A percentile compares a stretch with the other conserved stretches of the same genome.
These are phyloP conservation scores for Chaetomium sp. DNA, from an alignment of 2,329 filamentous ascomycete genomes.

Conservation along the genomic window DNA sequence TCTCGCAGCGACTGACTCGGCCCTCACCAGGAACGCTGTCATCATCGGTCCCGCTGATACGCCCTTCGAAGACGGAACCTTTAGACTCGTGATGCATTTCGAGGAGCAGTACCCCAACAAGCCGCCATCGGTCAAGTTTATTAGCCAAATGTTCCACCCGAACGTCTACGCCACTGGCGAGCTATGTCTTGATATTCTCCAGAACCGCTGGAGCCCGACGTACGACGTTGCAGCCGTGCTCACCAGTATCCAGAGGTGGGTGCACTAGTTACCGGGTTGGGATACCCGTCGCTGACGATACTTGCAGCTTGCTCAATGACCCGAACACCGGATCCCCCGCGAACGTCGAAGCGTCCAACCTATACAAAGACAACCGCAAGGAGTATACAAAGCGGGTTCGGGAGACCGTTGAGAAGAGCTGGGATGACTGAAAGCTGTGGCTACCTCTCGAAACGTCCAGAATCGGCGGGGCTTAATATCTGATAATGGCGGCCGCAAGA, in stretches of 20 bases:
- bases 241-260: conserved; percentile 93
- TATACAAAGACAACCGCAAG: conserved; percentile 97
- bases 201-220: conserved; percentile 97
- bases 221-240: conserved; percentile 97
- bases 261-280: background rate
- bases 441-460: background rate
- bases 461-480: conserved; percentile 15
- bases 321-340: conserved; percentile 98
- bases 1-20: conserved; percentile 18
- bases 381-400: conserved; percentile 95
- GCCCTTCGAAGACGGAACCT: conserved; percentile 97
- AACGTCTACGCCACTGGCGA: conserved; percentile 98
- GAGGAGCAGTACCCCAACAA: conserved; percentile 99
- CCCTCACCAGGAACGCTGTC: conserved; percentile 81
- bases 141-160: conserved; percentile 98
- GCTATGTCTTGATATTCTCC: conserved; percentile 92
- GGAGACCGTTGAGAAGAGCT: conserved; percentile 98
- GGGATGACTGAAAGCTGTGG: conserved; percentile 71
- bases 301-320: conserved; percentile 82
- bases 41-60: conserved; percentile 97
- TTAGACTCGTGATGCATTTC: conserved; percentile 97
- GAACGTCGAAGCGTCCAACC: conserved; percentile 95
- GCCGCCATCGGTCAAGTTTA: conserved; percentile 96
- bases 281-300: conserved; percentile 36
- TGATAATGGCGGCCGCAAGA: background rate